phyloP scores from a whole-genome alignment of 2,329 filamentous ascomycete species.

The Epichloe typhina region DNA sequence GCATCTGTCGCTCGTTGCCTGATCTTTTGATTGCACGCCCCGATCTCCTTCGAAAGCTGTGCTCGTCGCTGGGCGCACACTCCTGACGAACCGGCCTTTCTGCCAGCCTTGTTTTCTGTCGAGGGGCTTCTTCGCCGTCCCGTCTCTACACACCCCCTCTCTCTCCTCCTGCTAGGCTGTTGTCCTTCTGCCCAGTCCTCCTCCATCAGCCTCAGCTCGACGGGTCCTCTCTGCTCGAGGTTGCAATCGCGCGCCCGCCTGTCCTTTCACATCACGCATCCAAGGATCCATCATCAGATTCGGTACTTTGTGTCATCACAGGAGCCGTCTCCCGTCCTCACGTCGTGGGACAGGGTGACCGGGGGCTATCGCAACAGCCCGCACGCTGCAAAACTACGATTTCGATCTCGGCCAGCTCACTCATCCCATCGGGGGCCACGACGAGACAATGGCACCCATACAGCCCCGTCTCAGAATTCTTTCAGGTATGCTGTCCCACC shows the following conservation, averaged over 20 bases:
- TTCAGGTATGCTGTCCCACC: conserved; percentile 39
- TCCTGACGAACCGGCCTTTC: conserved; percentile 9
- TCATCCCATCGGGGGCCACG: conserved; percentile 20
- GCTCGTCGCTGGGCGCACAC: conserved; percentile 10
- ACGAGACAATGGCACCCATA: conserved; percentile 42
- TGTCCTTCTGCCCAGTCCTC: background rate
- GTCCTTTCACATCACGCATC: background rate
- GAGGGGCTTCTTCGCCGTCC: background rate
- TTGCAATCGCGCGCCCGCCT: conserved; percentile 1
- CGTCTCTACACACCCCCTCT: conserved; percentile 2
- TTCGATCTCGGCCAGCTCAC: conserved; percentile 20
- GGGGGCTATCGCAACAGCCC: conserved; percentile 21
- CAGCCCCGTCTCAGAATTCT: conserved; percentile 47
- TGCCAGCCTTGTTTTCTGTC: background rate
- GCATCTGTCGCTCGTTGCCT: conserved; percentile 5
- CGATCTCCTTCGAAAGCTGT: conserved; percentile 3
- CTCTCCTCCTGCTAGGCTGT: background rate
- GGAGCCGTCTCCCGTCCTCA: conserved; percentile 8
- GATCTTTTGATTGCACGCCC: conserved; percentile 4
- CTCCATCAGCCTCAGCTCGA: conserved; percentile 2
- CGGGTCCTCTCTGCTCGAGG: background rate
- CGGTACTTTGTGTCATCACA: conserved; percentile 7
- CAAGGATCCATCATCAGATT: conserved; percentile 4
- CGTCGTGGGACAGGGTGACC: conserved; percentile 17
- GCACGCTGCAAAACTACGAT: conserved; percentile 14